Base-by-base conservation (phyloP, 1,284 basidiomycete species). In the Sporisorium reilianum region DNA sequence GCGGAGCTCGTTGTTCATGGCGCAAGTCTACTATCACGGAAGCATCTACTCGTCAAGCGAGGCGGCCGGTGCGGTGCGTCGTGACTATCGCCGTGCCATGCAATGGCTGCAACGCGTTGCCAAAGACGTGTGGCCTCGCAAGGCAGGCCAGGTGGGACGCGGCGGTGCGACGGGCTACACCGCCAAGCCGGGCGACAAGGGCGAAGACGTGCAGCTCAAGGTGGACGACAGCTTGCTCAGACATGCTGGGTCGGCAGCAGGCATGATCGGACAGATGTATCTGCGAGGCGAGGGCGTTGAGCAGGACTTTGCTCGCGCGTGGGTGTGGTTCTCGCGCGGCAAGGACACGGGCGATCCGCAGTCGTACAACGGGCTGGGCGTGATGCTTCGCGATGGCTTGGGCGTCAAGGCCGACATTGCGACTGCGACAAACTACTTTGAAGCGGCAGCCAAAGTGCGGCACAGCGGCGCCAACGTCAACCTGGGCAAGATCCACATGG, bases 311-410 rank as follows among this genome's bases (percentile, higher is more conserved):
- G 87, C 86, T 22, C 86, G 90, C 64, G 97, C 96, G 14, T 93
- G 90, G 86, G 89, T 96, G 86, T 99, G 97, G 97, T 95, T 95
- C 80, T 91, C 94, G 78, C 88, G 95, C 46, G 96, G 94, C 0
- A 90, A 83, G 36, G 69, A 72, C 25, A 71, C 72, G 26, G 91
- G 90, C 32, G 94, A 98, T 78, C 89, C 91, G 68, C 95, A 97
- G 84, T 92, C 91, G 60, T 89, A 92, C 70, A 97, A 97, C 81
- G 92, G 91, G 0, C 87, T 99, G 20, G 97, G 95, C 1, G 91
- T 98, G 75, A 94, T 99, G 74, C 92, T 91, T 86, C 88, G 95
- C 48, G 95, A 99, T 81, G 96, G 94, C 0, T 86, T 97, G 18
- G 92, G 95, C 69, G 83, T 90, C 14, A 14, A 42, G 14, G 36